A percentile compares a stretch with the other conserved stretches of the same genome.
These are phyloP conservation scores for Xerocomus potaroensis DNA, from an alignment of 768 basidiomycete genomes.

Conservation along the genomic window DNA sequence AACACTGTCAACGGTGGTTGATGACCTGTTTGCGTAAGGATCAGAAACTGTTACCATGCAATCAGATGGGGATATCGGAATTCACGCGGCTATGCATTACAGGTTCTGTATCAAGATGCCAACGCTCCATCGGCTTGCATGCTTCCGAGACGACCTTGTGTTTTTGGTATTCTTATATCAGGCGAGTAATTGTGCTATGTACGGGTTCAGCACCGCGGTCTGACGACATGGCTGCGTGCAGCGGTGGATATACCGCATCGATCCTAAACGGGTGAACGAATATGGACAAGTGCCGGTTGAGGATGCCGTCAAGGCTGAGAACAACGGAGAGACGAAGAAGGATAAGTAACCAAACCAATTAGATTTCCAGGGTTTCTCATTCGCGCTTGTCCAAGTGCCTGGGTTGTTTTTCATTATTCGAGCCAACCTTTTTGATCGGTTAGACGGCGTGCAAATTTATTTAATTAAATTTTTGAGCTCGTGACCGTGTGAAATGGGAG, in stretches of 20 bases:
- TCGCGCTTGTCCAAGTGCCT: background rate
- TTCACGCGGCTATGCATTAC: constrained; percentile 13
- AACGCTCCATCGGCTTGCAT: constrained; percentile 83
- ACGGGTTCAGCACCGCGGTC: background rate
- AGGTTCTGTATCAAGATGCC: constrained; percentile 98
- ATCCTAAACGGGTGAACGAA: constrained; percentile 93
- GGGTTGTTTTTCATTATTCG: background rate
- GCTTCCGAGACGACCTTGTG: constrained; percentile 87
- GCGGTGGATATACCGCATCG: constrained; percentile 97
- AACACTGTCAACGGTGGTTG: constrained; percentile 83
- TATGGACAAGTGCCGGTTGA: constrained; percentile 79
- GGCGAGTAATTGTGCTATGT: constrained; percentile 41
- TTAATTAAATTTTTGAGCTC: constrained; percentile 5
- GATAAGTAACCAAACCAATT: constrained; percentile 36
- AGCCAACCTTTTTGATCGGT: too few species aligned
- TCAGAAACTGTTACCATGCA: constrained; percentile 11
- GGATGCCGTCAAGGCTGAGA: constrained; percentile 40
- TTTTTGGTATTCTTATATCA: constrained; percentile 93
- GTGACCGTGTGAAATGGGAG: constrained; percentile 19
- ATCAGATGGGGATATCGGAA: constrained; percentile 9
- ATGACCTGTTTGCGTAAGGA: constrained; percentile 86
- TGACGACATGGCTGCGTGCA: constrained; percentile 32
- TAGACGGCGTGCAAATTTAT: background rate
- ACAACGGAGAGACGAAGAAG: constrained; percentile 52
- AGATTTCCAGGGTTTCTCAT: background rate